phyloP scores from a whole-genome alignment of 495 filamentous ascomycete species.

The Talaromyces ruber region DNA sequence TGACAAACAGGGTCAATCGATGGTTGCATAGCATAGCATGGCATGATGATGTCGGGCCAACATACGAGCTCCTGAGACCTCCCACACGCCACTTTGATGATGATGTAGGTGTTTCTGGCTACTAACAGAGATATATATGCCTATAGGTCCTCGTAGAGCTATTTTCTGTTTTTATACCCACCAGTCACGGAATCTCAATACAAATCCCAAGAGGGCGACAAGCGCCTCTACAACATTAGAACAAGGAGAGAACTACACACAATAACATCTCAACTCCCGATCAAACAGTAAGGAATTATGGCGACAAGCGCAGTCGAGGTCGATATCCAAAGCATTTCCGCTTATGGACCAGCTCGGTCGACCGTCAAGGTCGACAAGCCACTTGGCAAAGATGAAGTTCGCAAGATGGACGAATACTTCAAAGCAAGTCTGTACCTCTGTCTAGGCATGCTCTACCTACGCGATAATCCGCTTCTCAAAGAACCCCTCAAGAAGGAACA shows the following conservation, averaged over 20 bases:
- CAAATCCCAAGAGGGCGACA: not conserved
- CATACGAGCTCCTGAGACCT: not conserved
- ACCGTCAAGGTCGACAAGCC: constrained; percentile 46
- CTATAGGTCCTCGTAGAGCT: not conserved
- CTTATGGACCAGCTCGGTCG: constrained; percentile 57
- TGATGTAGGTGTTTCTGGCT: not conserved
- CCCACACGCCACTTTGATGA: not conserved
- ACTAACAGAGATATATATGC: not conserved
- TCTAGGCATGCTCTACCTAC: constrained; percentile 68
- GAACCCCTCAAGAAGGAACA: constrained; percentile 54
- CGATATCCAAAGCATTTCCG: constrained; percentile 38
- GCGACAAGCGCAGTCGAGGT: not conserved
- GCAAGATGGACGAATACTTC: constrained; percentile 60
- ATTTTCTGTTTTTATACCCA: not conserved
- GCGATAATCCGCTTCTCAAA: constrained; percentile 55
- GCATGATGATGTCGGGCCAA: not conserved
- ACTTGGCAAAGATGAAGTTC: constrained; percentile 52
- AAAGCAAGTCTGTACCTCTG: constrained; percentile 63
- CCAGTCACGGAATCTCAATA: not conserved
- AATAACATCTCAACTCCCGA: not conserved
- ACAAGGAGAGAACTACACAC: not conserved
- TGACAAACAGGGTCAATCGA: not conserved
- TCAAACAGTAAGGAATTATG: not conserved
- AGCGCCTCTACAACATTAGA: not conserved
- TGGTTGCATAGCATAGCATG: not conserved